Base-by-base conservation (phyloP, 176 grass and related monocot genomes). In the Sorghum bicolor region DNA sequence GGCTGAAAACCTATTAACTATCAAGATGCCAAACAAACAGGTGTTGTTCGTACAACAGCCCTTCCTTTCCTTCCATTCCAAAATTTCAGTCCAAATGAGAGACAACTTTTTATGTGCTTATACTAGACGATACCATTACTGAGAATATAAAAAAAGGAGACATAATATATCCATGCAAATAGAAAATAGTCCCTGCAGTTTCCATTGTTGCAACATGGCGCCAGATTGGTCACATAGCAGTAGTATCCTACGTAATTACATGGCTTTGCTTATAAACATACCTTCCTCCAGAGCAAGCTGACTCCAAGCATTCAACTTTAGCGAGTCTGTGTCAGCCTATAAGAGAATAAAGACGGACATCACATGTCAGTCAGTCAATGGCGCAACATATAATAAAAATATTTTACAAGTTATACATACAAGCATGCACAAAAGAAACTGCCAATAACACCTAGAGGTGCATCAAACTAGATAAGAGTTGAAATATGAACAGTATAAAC, bases 251-350 rank as follows among this genome's bases (percentile, higher is more conserved):
- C 53, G 45, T 10, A 30, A 66, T 73, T 72, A 44, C 30, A 83
- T 16, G 20, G 5, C 40, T 19, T 77, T 32, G 15, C 40, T 70
- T 80, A 67, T 53, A 48, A 43, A 31, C 25, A 39, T 86, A 99
- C 93, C 96, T 89, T 99, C 96, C 82, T 99, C 93, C 75, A 74
- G 86, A 88, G 96, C 96, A 94, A 99, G 91, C 70, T 96, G 96
- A 83, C 81, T 95, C 96, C 96, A 99, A 76, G 91, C 89, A 90
- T 95, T 89, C 81, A 99, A 74, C 77, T 96, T 99, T 63, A 99
- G 65, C 41, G 87, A 83, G 32, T 83, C 82, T 22, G 93, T 89
- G 68, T 96, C 93, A 78, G 85, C 96, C 96, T 99, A 80, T 99
- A 80, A 34, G 36, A 87, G 65, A 72, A 66, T 6, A 87, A 26